Evolutionary conservation across 176 grass and related monocot species (phyloP).

Genomic region (Miscanthus lutarioriparius): DNA sequence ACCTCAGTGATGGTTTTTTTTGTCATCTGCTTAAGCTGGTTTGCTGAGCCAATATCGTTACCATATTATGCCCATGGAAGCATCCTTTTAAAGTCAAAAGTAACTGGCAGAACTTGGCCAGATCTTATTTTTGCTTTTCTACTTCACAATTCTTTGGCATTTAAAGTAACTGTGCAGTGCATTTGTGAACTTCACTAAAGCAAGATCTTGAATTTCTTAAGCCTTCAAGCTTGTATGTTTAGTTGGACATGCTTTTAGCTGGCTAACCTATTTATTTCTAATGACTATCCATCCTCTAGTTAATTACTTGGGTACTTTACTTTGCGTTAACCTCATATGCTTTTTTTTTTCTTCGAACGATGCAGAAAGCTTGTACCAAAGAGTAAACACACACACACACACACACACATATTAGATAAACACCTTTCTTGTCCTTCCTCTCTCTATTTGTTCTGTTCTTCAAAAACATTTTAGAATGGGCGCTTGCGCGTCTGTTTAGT

Average conservation of each 20-base stretch:
- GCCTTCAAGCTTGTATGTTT: not conserved
- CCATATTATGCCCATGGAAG: not conserved
- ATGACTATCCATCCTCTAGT: not conserved
- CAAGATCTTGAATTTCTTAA: not conserved
- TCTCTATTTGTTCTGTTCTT: not conserved
- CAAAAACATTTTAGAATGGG: not conserved
- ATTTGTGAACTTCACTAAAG: constrained; percentile 2
- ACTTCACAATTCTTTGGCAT: not conserved
- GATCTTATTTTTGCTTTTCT: not conserved
- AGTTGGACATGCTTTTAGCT: not conserved
- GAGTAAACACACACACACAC: not conserved
- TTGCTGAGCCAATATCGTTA: not conserved
- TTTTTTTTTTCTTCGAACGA: not conserved
- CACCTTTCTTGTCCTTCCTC: not conserved
- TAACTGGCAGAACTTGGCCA: not conserved
- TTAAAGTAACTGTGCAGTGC: not conserved
- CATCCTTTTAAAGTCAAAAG: constrained; percentile 6
- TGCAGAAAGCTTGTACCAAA: not conserved
- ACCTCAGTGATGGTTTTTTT: not conserved
- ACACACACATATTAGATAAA: not conserved
- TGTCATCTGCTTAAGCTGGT: not conserved
- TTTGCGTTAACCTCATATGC: not conserved
- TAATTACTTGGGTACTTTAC: not conserved
- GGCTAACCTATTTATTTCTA: constrained; percentile 3
- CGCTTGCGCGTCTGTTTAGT: not conserved